phyloP scores from a whole-genome alignment of 2,329 filamentous ascomycete species.

The Pseudopyricularia cyperi region DNA sequence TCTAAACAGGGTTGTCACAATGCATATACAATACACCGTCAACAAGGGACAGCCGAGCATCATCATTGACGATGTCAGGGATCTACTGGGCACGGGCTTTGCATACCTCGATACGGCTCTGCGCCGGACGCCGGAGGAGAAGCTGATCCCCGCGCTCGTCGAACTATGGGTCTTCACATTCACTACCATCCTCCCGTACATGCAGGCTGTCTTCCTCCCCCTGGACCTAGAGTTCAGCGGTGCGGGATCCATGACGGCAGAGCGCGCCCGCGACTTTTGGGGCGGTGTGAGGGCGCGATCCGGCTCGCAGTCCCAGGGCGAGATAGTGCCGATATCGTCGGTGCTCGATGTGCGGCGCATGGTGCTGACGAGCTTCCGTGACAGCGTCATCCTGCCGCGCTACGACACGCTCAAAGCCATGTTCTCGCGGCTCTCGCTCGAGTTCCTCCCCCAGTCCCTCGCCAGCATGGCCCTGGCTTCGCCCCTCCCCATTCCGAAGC shows the following conservation, averaged over 20 bases:
- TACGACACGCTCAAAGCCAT: slow-evolving; percentile 82
- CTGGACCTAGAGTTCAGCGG: slow-evolving; percentile 90
- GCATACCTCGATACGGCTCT: slow-evolving; percentile 74
- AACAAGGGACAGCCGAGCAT: slow-evolving; percentile 57
- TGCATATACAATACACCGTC: slow-evolving; percentile 68
- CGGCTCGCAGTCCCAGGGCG: slow-evolving; percentile 15
- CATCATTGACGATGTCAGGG: slow-evolving; percentile 64
- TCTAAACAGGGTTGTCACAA: slow-evolving; percentile 66
- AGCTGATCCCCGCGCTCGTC: slow-evolving; percentile 78
- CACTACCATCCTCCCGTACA: slow-evolving; percentile 77
- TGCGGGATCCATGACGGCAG: slow-evolving; percentile 59
- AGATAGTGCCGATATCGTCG: slow-evolving; percentile 32
- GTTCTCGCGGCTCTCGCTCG: slow-evolving; percentile 78
- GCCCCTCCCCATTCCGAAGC: slow-evolving; percentile 32
- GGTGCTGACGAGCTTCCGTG: slow-evolving; percentile 76
- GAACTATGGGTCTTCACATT: slow-evolving; percentile 94
- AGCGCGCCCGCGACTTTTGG: slow-evolving; percentile 86
- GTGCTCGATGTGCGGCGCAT: slow-evolving; percentile 79
- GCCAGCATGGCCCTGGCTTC: slow-evolving; percentile 38
- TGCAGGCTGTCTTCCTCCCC: slow-evolving; percentile 89
- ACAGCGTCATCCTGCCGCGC: slow-evolving; percentile 75
- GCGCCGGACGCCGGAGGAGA: slow-evolving; percentile 66
- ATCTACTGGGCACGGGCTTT: slow-evolving; percentile 72
- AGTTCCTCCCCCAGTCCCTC: slow-evolving; percentile 50
- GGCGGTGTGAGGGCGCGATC: slow-evolving; percentile 45